phyloP scores from a whole-genome alignment of 371 early-diverging fungal species.

The Racocetra persica region DNA sequence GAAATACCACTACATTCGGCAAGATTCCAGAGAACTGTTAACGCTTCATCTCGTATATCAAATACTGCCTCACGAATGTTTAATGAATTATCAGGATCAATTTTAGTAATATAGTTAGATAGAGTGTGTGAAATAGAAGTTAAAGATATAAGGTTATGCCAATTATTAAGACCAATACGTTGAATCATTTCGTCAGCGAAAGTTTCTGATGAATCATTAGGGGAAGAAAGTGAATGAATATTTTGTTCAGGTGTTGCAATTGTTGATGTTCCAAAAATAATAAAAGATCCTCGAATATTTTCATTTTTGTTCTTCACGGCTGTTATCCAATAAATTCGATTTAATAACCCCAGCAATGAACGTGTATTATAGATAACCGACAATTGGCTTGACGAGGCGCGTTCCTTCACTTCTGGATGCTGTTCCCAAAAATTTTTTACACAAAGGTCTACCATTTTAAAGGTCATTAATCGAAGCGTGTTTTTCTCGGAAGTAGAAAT shows the following conservation, averaged over 20 bases:
- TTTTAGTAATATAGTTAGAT: not conserved
- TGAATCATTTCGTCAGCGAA: not conserved
- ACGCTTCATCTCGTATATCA: not conserved
- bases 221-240: not conserved
- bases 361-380: not conserved
- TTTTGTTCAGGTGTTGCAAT: not conserved
- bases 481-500: not conserved
- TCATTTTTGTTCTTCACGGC: not conserved
- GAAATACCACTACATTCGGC: not conserved
- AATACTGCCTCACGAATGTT: not conserved
- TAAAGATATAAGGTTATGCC: not conserved
- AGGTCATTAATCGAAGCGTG: not conserved
- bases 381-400: not conserved
- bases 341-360: not conserved
- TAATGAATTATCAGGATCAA: slow-evolving; percentile 13
- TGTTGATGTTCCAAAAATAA: not conserved
- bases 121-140: not conserved
- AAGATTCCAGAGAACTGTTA: not conserved
- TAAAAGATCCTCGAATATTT: not conserved
- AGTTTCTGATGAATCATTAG: not conserved
- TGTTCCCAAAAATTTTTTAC: not conserved
- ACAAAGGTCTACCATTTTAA: not conserved
- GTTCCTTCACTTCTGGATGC: not conserved
- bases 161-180: slow-evolving; percentile 15
- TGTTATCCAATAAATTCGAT: slow-evolving; percentile 9